Evolutionary conservation across 2,329 filamentous ascomycete species (phyloP).

Genomic region (Scorias spongiosa): DNA sequence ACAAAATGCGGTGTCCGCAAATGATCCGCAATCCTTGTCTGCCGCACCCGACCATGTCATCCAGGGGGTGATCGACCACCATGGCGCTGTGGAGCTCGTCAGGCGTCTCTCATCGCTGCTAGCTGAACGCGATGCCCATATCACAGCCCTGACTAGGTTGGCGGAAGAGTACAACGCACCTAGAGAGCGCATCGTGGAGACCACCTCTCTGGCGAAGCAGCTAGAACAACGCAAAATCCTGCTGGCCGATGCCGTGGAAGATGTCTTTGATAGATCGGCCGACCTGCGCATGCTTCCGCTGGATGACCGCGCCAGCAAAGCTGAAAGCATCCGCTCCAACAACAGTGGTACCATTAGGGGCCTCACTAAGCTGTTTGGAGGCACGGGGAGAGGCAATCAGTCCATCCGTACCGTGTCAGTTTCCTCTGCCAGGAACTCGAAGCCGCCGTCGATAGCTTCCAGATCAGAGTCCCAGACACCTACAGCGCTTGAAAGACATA

Average conservation of each 20-base stretch:
- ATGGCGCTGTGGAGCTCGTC: slow-evolving; percentile 16
- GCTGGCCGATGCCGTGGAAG: slow-evolving; percentile 11
- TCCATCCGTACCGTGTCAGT: not conserved
- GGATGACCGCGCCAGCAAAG: not conserved
- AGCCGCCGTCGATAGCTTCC: not conserved
- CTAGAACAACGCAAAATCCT: slow-evolving; percentile 13
- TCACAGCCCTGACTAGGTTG: slow-evolving; percentile 18
- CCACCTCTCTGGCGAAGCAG: slow-evolving; percentile 13
- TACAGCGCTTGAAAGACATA: slow-evolving; percentile 3
- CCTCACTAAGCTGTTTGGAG: slow-evolving; percentile 19
- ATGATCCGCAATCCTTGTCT: slow-evolving; percentile 14
- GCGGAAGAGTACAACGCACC: slow-evolving; percentile 20
- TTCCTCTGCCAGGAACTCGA: not conserved
- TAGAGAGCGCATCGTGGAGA: slow-evolving; percentile 12
- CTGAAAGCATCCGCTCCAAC: not conserved
- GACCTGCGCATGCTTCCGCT: too few species aligned
- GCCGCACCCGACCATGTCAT: slow-evolving; percentile 11
- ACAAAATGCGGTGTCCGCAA: slow-evolving; percentile 3
- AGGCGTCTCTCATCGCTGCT: slow-evolving; percentile 13
- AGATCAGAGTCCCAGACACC: not conserved
- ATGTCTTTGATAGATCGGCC: slow-evolving; percentile 1
- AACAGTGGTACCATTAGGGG: slow-evolving; percentile 6
- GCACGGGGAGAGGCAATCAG: slow-evolving; percentile 1
- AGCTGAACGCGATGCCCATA: slow-evolving; percentile 19
- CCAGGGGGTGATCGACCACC: slow-evolving; percentile 14